Evolutionary conservation across 1,139 yeast genomes (phyloP).

Genomic region (Debaryomycetaceae sp.): DNA sequence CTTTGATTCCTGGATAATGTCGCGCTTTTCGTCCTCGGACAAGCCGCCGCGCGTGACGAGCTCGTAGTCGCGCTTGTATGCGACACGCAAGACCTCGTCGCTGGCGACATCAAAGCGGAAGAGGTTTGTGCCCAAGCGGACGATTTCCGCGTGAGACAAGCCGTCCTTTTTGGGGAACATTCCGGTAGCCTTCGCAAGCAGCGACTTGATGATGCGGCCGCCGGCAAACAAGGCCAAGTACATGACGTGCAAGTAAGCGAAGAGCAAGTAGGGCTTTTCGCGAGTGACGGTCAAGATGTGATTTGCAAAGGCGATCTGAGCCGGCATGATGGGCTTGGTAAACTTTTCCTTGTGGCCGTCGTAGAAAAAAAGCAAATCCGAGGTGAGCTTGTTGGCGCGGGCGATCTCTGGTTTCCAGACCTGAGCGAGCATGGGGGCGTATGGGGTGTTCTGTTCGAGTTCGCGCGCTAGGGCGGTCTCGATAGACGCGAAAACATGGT

Average conservation of each 20-base stretch:
- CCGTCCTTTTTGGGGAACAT: constrained; percentile 67
- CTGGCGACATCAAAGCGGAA: constrained; percentile 65
- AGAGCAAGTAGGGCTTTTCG: constrained; percentile 57
- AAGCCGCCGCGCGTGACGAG: constrained; percentile 58
- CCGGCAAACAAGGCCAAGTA: constrained; percentile 84
- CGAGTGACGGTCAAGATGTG: constrained; percentile 45
- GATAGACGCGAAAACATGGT: constrained; percentile 61
- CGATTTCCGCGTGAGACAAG: constrained; percentile 48
- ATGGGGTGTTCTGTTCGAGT: constrained; percentile 31
- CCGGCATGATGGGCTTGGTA: constrained; percentile 42
- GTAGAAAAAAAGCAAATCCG: constrained; percentile 61
- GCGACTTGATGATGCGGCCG: constrained; percentile 63
- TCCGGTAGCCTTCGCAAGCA: constrained; percentile 55
- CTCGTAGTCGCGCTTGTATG: constrained; percentile 70
- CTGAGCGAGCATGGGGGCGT: constrained; percentile 31
- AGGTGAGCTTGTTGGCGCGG: constrained; percentile 45
- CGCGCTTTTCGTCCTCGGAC: constrained; percentile 59
- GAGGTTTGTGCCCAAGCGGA: constrained; percentile 55
- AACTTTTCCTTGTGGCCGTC: constrained; percentile 45
- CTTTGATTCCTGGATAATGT: constrained; percentile 58
- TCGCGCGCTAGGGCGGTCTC: constrained; percentile 47
- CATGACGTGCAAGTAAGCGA: constrained; percentile 83
- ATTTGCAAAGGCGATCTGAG: constrained; percentile 50
- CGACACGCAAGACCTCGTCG: constrained; percentile 51
- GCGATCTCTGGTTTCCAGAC: constrained; percentile 69